These are phyloP conservation scores for Mycena pura DNA, from an alignment of 768 basidiomycete genomes.

Conservation along the genomic window DNA sequence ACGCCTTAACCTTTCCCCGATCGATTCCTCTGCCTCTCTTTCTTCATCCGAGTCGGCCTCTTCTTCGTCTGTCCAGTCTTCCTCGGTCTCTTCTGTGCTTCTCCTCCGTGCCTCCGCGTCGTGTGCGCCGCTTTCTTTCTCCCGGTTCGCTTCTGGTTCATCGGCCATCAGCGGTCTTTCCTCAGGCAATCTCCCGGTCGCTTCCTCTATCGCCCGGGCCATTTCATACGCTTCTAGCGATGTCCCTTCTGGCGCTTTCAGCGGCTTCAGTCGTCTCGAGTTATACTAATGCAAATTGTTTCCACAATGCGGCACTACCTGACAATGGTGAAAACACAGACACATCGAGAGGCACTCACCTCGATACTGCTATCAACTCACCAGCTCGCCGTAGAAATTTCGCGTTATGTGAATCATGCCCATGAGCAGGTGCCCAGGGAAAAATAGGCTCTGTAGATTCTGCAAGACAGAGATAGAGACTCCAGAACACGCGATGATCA, in stretches of 20 bases:
- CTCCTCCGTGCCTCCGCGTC: not conserved
- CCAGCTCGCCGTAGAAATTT: too few relatives aligned
- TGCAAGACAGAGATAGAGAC: too few relatives aligned
- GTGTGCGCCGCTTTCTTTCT: conserved; percentile 31
- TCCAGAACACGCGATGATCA: too few relatives aligned
- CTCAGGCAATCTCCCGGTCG: not conserved
- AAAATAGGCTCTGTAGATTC: too few relatives aligned
- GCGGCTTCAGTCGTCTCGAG: not conserved
- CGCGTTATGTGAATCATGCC: too few relatives aligned
- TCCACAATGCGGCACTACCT: too few relatives aligned
- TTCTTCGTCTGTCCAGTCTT: not conserved
- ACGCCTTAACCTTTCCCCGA: not conserved
- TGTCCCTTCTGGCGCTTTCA: not conserved
- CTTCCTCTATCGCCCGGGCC: not conserved
- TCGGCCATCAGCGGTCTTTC: not conserved
- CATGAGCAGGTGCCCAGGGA: too few relatives aligned
- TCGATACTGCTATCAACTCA: too few relatives aligned
- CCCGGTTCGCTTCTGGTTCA: not conserved
- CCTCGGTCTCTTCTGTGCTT: not conserved
- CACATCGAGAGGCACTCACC: too few relatives aligned
- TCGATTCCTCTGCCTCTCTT: not conserved
- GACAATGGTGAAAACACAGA: too few relatives aligned
- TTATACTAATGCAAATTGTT: too few relatives aligned
- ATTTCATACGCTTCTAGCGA: not conserved
- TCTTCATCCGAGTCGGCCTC: not conserved